Evolutionary conservation across 148 eudicot genomes (phyloP).

Genomic region (Rhododendron vialii): DNA sequence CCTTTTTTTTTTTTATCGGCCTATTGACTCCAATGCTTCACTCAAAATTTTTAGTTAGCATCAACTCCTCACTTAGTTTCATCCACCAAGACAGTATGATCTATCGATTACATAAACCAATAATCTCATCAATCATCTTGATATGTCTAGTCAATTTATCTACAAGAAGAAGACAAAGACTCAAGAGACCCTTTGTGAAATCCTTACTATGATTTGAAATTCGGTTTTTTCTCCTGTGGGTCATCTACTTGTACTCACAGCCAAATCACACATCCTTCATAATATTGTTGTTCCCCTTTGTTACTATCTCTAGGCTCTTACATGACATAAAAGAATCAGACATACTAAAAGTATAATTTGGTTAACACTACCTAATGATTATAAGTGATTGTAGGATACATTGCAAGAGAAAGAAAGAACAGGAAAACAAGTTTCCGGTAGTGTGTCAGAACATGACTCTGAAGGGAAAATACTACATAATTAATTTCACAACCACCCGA

Average conservation of each 20-base stretch:
- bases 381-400: neutral
- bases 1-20: too few relatives aligned
- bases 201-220: neutral
- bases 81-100: neutral
- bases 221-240: neutral
- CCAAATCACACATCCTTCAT: neutral
- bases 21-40: neutral
- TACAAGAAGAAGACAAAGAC: neutral
- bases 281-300: neutral
- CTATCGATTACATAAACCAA: neutral
- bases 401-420: neutral
- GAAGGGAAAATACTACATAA: neutral
- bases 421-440: neutral
- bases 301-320: neutral
- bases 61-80: neutral
- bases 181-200: neutral
- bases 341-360: neutral
- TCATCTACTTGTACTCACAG: neutral
- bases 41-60: neutral
- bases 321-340: neutral
- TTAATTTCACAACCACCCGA: neutral
- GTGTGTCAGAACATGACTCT: neutral
- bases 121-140: neutral
- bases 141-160: neutral
- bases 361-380: neutral